Base-by-base conservation (phyloP, 2,329 filamentous ascomycete genomes). In the Sporothrix brunneoviolacea region DNA sequence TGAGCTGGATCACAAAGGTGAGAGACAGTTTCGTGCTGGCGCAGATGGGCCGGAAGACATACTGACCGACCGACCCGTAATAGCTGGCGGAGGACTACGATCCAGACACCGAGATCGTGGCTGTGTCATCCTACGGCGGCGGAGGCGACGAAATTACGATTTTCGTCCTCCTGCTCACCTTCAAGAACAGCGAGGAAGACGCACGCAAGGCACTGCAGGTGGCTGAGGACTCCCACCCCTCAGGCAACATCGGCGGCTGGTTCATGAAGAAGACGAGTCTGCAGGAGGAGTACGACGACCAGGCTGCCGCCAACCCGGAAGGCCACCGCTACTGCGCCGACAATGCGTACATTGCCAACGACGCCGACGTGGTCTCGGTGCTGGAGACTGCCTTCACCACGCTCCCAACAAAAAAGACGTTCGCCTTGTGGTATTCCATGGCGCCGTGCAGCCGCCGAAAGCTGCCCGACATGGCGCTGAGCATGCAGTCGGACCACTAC, bases 401-500 rank as follows among this genome's bases (percentile, higher is more conserved):
- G 1, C 60, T 79, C 24, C 75, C 76, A 0, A 63, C 65, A 8
- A 60, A 60, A 19, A 71, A 74, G 57, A 64, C 69, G 1, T 74
- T 71, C 42, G 62, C 72, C 1, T 61, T 79, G 10, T 80, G 74
- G 68, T 76, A 69, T 57, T 59, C 69, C 9, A 78, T 79, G 75
- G 65, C 64, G 27, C 76, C 76, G 0, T 68, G 67, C 24, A 7
- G 62, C 63, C 4, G 68, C 66, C 48, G 69, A 4, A n/a, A 47
- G 38, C 35, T 39, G 9, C 38, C 39, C 54, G 27, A 61, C 72
- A 80, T 80, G 76, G 76, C 76, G 4, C 62, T 78, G 13, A 74
- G 69, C 24, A 70, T 79, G 70, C 75, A 78, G 49, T 69, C 68
- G 0, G 76, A 80, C 55, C 75, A 80, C 59, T 80, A 80, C 60